phyloP scores from a whole-genome alignment of 2,329 filamentous ascomycete species.

The Myriosclerotinia duriaeana region DNA sequence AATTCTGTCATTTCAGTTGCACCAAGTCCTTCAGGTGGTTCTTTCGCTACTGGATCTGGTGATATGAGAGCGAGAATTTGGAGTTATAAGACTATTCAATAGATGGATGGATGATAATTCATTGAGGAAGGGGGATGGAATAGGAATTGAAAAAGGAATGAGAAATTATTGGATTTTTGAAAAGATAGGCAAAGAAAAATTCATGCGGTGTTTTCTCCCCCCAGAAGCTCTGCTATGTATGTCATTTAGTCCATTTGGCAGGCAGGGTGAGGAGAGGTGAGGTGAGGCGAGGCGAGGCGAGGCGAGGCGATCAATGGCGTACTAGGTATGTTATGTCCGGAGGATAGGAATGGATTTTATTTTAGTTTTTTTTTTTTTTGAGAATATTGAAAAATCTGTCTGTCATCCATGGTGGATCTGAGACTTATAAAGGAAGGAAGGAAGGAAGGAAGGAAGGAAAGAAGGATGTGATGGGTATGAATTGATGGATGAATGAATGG shows the following conservation, averaged over 20 bases:
- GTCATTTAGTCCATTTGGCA: too few relatives aligned
- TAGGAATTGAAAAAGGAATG: too few relatives aligned
- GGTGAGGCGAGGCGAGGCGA: neutral
- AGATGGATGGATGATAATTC: neutral
- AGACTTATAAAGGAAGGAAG: too few relatives aligned
- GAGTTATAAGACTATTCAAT: conserved; percentile 62
- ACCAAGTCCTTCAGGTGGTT: conserved; percentile 77
- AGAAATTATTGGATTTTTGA: neutral
- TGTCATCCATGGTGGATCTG: too few relatives aligned
- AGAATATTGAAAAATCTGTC: too few relatives aligned
- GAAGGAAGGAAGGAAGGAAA: too few relatives aligned
- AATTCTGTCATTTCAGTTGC: conserved; percentile 98
- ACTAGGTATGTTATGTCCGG: neutral
- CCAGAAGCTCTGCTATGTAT: too few relatives aligned
- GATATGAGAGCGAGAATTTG: conserved; percentile 98
- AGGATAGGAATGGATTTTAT: neutral
- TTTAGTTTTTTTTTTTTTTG: too few relatives aligned
- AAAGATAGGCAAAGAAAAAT: neutral
- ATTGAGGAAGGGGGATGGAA: neutral
- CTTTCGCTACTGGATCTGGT: conserved; percentile 94
- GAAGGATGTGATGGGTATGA: too few relatives aligned
- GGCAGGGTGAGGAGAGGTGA: neutral
- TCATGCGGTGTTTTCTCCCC: too few relatives aligned
- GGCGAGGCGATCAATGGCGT: conserved; percentile 13
- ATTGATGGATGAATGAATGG: too few relatives aligned